Evolutionary conservation across 345 rosid genomes (phyloP), one percentile per base, ranked within the genome.

Genomic region (Lepidium sativum): DNA sequence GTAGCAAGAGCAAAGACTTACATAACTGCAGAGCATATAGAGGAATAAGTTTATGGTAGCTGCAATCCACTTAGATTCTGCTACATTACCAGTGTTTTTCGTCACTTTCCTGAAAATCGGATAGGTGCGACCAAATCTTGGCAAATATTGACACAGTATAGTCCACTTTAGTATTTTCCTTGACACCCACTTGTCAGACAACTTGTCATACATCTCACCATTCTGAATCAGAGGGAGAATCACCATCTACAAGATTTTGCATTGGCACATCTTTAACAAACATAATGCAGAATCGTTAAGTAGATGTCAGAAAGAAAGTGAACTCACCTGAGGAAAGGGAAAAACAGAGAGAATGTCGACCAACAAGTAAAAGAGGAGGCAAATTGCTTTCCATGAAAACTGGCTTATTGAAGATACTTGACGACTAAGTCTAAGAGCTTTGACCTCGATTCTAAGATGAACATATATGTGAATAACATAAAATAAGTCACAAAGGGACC

Each of bases 321-420:
- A 67, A 23, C 9, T 25, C 5, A 69, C 73, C 69, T 73, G 73
- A 21, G 73, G 77, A 37, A 73, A 27, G 3, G 77, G 77, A 11
- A 73, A 69, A 60, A 73, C 8, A 18, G 64, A 32, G 7, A 54
- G 3, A 35, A 67, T 13, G 59, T 73, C 73, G 5, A 67, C 37
- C 8, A 47, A 20, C 14, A 61, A 27, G 50, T 60, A 29, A 6
- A 57, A 37, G 53, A 10, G 6, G 1, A 15, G 6, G 5, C 29
- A 4, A 4, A 25, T 6, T 25, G 6, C 6, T 25, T 25, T 25
- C 29, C 29, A 25, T 25, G 0, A 2, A 3, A 23, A 1, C 45
- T 61, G 60, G 1, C 73, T 65, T 63, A 38, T 47, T 3, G 64
- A 18, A 31, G 54, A 21, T 3, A 10, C 38, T 48, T 57, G 25